These are phyloP conservation scores for Debaryomycetaceae sp. DNA, from an alignment of 1,139 yeast species.

Conservation along the genomic window DNA sequence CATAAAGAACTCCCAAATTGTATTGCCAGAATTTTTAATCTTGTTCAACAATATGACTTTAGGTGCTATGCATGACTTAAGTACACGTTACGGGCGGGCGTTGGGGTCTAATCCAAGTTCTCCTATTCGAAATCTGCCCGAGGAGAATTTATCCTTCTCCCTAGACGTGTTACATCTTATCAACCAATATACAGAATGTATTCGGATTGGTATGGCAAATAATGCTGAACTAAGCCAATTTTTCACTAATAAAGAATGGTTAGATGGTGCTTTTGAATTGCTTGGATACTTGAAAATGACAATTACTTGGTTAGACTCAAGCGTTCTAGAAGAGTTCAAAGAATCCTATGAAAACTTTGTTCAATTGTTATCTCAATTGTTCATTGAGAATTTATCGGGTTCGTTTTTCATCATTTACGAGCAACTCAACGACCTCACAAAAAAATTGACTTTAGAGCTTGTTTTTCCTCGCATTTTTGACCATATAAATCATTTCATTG, in stretches of 20 bases:
- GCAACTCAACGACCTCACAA: conserved; percentile 22
- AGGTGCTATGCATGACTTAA: conserved; percentile 29
- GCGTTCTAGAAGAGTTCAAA: conserved; percentile 16
- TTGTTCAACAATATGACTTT: conserved; percentile 40
- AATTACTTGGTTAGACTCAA: conserved; percentile 22
- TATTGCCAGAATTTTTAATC: conserved; percentile 38
- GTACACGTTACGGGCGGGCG: conserved; percentile 34
- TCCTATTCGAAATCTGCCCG: conserved; percentile 15
- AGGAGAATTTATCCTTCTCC: conserved; percentile 19
- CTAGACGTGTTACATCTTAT: conserved; percentile 34
- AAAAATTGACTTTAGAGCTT: conserved; percentile 28
- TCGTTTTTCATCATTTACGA: conserved; percentile 20
- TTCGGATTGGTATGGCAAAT: conserved; percentile 28
- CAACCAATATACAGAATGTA: conserved; percentile 29
- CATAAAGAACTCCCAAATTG: conserved; percentile 15
- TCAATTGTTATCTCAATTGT: conserved; percentile 26
- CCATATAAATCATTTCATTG: conserved; percentile 35
- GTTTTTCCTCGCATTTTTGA: conserved; percentile 37
- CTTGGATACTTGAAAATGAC: conserved; percentile 32
- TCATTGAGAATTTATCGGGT: conserved; percentile 25
- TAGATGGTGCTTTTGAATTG: conserved; percentile 40
- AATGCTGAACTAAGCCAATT: conserved; percentile 18
- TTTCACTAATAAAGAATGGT: conserved; percentile 29
- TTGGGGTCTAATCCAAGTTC: conserved; percentile 35
- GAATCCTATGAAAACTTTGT: conserved; percentile 21